Percentiles rank a stretch among this genome's conserved stretches.
Evolutionary conservation across 164 flowering plant species (phyloP).

Genomic region (Tetrastigma voinierianum): DNA sequence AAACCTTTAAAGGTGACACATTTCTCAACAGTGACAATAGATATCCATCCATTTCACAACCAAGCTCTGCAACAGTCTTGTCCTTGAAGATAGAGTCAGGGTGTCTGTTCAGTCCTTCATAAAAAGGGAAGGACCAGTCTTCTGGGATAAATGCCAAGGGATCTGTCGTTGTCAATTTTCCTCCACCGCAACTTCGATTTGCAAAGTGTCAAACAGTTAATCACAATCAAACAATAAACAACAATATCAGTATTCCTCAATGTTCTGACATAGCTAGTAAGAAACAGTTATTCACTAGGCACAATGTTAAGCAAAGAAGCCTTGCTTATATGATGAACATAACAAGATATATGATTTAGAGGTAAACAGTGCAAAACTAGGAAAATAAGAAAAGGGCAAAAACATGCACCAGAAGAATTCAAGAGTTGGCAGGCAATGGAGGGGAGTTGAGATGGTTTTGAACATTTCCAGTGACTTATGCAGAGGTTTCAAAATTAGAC

Average conservation of each 20-base stretch:
- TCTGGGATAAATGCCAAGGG: constrained; percentile 96
- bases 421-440: too few relatives aligned
- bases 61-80: constrained; percentile 88
- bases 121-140: constrained; percentile 97
- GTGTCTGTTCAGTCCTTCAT: constrained; percentile 90
- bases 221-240: neutral
- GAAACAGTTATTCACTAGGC: neutral
- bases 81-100: constrained; percentile 89
- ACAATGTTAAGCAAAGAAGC: neutral
- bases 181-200: constrained; percentile 55
- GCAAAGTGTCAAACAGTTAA: neutral
- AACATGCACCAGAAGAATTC: neutral
- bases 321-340: neutral
- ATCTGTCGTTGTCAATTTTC: constrained; percentile 89
- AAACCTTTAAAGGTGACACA: constrained; percentile 91
- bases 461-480: neutral
- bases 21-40: constrained; percentile 92
- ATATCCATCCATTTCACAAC: constrained; percentile 99
- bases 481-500: too few relatives aligned
- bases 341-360: neutral
- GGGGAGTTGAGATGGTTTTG: neutral
- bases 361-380: neutral
- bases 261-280: too few relatives aligned
- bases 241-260: neutral
- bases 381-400: neutral